Percentiles rank a stretch among this genome's conserved stretches.
Conservation (phyloP, 1,139 yeast species). For the Debaryomyces subglobosus region DNA sequence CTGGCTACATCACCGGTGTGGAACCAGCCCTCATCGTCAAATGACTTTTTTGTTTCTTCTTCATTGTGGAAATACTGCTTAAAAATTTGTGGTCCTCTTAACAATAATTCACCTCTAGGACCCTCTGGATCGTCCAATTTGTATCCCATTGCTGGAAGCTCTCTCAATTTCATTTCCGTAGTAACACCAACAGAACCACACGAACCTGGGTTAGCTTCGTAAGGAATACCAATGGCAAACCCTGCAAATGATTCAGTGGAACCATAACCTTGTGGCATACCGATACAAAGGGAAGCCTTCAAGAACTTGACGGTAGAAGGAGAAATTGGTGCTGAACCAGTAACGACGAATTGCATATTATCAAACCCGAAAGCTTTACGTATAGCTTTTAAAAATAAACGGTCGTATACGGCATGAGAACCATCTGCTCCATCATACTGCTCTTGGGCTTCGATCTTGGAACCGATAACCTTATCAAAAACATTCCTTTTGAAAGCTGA, state of each 20-base stretch:
- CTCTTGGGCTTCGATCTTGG: conserved; percentile 24
- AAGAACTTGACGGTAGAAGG: conserved; percentile 61
- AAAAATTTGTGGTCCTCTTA: conserved; percentile 72
- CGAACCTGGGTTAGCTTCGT: conserved; percentile 57
- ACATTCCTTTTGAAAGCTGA: conserved; percentile 21
- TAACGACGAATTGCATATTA: conserved; percentile 42
- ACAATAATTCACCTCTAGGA: conserved; percentile 58
- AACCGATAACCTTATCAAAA: conserved; percentile 20
- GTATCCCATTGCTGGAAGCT: conserved; percentile 72
- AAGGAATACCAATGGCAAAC: conserved; percentile 42
- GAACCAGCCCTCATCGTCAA: conserved; percentile 60
- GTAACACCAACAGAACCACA: conserved; percentile 63
- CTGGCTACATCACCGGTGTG: conserved; percentile 75
- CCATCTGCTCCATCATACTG: conserved; percentile 27
- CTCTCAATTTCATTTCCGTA: conserved; percentile 61
- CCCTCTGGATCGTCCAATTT: conserved; percentile 43
- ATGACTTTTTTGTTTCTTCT: conserved; percentile 30
- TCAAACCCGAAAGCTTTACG: conserved; percentile 62
- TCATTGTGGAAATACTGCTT: conserved; percentile 60
- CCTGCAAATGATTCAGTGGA: conserved; percentile 78
- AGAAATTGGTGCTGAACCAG: conserved; percentile 80
- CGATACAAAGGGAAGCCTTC: conserved; percentile 61
- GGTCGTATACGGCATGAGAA: conserved; percentile 47
- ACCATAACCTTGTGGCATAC: conserved; percentile 75
- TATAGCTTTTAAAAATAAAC: conserved; percentile 52